Evolutionary conservation across 1,284 basidiomycete species (phyloP), one percentile per base, ranked within the genome.

Genomic region (Hypsizygus ulmarius): DNA sequence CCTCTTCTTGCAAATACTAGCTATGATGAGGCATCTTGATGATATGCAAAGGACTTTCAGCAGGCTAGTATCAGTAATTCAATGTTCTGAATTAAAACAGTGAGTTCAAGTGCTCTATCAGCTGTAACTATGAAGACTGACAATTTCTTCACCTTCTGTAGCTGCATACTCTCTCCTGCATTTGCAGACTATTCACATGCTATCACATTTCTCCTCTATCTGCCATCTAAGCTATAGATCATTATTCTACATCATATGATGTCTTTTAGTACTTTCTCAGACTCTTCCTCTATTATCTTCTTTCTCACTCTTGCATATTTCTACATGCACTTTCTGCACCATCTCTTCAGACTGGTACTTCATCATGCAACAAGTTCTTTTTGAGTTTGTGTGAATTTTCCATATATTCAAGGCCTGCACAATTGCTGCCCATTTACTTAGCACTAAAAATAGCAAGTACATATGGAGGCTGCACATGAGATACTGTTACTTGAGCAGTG

Each of bases 311-410:
- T 59, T 61, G 68, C 49, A 51, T 71, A 52, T 64, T 70, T 54
- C 28, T 63, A 66, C 45, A 57, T 59, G n/a, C 66, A 70, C 50
- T 67, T 67, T 19, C 47, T 52, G 38, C 64, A 68, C 41, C 72
- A 72, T 12, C 64, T 73, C 39, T 57, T 61, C 7, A 66, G 61
- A 67, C 5, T 87, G 81, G 80, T 70, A 79, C 59, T 67, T 62
- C 34, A 69, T 79, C 49, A 68, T 72, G 9, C 76, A 78, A 51
- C 72, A 74, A 38, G 73, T 77, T 36, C 61, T 87, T 10, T 87
- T 76, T 64, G 81, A 86, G 58, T 82, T 78, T 59, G 72, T 87
- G 34, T 85, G 85, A 85, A 79, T 88, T 54, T 70, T 71, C 43
- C 69, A 72, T 33, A 75, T 75, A 4, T 65, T 68, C 30, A 80